Percentiles rank a stretch among this genome's conserved stretches.
phyloP scores from a whole-genome alignment of 768 basidiomycete genomes.

The Tephrocybe sp. region DNA sequence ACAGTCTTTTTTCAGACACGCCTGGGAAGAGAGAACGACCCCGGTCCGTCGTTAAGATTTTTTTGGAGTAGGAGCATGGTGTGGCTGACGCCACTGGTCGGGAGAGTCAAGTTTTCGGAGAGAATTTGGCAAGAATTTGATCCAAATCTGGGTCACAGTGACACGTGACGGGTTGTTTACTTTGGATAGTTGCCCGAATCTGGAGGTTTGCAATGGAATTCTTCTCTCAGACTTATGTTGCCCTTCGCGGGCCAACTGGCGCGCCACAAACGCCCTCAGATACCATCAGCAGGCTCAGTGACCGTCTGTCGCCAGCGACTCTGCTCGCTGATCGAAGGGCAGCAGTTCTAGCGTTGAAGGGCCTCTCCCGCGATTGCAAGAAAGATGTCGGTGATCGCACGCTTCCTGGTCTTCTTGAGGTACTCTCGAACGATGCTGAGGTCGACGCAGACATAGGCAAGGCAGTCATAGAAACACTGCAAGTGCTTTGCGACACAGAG shows the following conservation, averaged over 20 bases:
- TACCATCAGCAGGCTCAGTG: slow-evolving; percentile 84
- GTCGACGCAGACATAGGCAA: slow-evolving; percentile 91
- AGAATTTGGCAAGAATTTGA: neutral
- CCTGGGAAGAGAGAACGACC: neutral
- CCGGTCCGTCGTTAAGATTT: neutral
- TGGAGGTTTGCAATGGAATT: slow-evolving; percentile 62
- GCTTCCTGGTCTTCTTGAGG: slow-evolving; percentile 73
- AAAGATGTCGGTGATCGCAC: slow-evolving; percentile 81
- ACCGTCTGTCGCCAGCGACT: slow-evolving; percentile 86
- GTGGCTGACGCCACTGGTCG: neutral
- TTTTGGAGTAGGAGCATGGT: neutral
- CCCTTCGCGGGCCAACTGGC: slow-evolving; percentile 79
- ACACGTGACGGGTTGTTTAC: slow-evolving; percentile 13
- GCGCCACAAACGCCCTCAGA: slow-evolving; percentile 81
- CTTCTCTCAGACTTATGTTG: slow-evolving; percentile 80
- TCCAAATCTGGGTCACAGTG: neutral
- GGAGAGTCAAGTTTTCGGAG: neutral
- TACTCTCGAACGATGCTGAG: slow-evolving; percentile 83
- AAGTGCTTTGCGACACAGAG: slow-evolving; percentile 79
- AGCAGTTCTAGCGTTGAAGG: slow-evolving; percentile 91
- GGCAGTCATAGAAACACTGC: slow-evolving; percentile 87
- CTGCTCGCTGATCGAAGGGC: slow-evolving; percentile 90
- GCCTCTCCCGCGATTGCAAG: slow-evolving; percentile 87
- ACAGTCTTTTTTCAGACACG: neutral
- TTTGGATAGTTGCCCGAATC: neutral